phyloP scores from a whole-genome alignment of 371 early-diverging fungal genomes.

The Mucor mucedo region DNA sequence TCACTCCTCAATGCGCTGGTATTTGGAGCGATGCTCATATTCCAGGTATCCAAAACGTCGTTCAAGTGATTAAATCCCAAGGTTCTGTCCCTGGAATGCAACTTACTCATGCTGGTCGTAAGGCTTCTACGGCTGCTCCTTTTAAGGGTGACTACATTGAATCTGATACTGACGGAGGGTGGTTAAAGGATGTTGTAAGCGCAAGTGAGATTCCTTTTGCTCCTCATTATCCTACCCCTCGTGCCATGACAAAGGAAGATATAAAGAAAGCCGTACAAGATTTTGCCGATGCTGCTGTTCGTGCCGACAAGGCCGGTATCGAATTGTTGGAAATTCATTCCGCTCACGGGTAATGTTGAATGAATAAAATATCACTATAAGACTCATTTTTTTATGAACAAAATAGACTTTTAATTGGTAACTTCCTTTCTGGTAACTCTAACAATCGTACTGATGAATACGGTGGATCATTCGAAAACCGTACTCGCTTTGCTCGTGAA shows the following conservation, averaged over 20 bases:
- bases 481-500: constrained; percentile 70
- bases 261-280: constrained; percentile 64
- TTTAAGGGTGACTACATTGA: constrained; percentile 58
- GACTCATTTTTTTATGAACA: constrained; percentile 57
- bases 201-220: constrained; percentile 66
- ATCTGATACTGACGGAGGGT: constrained; percentile 76
- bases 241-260: constrained; percentile 65
- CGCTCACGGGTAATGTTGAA: constrained; percentile 64
- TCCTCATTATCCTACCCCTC: constrained; percentile 55
- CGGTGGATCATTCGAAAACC: constrained; percentile 79
- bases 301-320: constrained; percentile 85
- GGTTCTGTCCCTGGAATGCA: constrained; percentile 73
- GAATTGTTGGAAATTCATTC: constrained; percentile 89
- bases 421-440: constrained; percentile 82
- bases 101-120: constrained; percentile 86
- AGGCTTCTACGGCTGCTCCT: constrained; percentile 70
- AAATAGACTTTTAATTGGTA: constrained; percentile 73
- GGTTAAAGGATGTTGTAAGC: constrained; percentile 76
- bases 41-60: constrained; percentile 60
- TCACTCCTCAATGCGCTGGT: constrained; percentile 72
- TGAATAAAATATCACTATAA: constrained; percentile 63
- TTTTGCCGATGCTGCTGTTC: constrained; percentile 75
- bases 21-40: constrained; percentile 83
- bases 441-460: constrained; percentile 88
- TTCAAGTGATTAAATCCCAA: constrained; percentile 66